A percentile compares a stretch with the other conserved stretches of the same genome.
phyloP scores from a whole-genome alignment of 2,329 filamentous ascomycete species.

The Saccharata proteae region DNA sequence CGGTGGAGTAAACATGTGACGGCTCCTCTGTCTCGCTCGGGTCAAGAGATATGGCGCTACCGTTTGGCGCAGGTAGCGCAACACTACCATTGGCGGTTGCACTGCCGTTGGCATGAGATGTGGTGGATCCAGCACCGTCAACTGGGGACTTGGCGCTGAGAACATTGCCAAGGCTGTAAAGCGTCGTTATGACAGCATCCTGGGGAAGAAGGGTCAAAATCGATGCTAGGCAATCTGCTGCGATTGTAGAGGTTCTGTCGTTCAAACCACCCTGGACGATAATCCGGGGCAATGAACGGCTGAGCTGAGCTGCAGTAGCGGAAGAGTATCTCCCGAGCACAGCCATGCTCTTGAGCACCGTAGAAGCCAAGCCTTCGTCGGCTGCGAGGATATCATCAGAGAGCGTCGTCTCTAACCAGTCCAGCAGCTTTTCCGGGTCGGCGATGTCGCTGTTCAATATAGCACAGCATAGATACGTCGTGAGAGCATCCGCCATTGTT shows the following conservation, averaged over 20 bases:
- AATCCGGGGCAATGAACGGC: slow-evolving; percentile 69
- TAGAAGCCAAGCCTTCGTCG: slow-evolving; percentile 62
- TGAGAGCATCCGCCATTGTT: slow-evolving; percentile 71
- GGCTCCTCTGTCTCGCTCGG: slow-evolving; percentile 68
- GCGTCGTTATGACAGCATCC: slow-evolving; percentile 84
- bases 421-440: slow-evolving; percentile 65
- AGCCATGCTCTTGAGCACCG: slow-evolving; percentile 70
- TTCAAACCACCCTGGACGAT: slow-evolving; percentile 73
- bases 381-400: slow-evolving; percentile 72
- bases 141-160: slow-evolving; percentile 57
- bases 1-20: slow-evolving; percentile 64
- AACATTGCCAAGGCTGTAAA: slow-evolving; percentile 94
- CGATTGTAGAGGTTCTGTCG: slow-evolving; percentile 57
- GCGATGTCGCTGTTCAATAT: slow-evolving; percentile 71
- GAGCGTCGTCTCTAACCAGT: slow-evolving; percentile 76
- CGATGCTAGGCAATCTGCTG: slow-evolving; percentile 73
- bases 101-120: slow-evolving; percentile 36
- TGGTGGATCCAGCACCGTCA: slow-evolving; percentile 36
- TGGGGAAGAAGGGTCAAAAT: slow-evolving; percentile 74
- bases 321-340: slow-evolving; percentile 67
- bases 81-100: slow-evolving; percentile 23
- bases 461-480: slow-evolving; percentile 75
- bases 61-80: slow-evolving; percentile 19
- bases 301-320: slow-evolving; percentile 60
- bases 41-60: slow-evolving; percentile 66